Evolutionary conservation across 2,329 filamentous ascomycete species (phyloP).

Genomic region (Ilyonectria robusta): DNA sequence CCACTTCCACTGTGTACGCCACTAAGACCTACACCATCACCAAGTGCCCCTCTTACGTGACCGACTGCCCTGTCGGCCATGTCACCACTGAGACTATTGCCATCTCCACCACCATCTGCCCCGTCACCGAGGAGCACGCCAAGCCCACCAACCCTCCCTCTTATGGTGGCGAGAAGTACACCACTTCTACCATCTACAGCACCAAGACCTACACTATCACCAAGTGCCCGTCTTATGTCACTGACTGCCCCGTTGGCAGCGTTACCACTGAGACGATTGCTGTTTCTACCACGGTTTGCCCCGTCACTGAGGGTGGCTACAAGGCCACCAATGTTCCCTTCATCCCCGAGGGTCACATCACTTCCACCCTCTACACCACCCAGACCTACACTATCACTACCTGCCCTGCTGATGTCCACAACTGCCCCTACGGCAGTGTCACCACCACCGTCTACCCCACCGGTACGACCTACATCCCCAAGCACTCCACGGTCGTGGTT

Average conservation of each 20-base stretch:
- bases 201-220: slow-evolving; percentile 45
- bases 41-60: slow-evolving; percentile 44
- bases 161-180: slow-evolving; percentile 24
- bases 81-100: slow-evolving; percentile 52
- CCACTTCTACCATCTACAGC: slow-evolving; percentile 43
- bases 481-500: not conserved
- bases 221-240: slow-evolving; percentile 33
- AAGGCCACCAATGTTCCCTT: slow-evolving; percentile 33
- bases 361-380: slow-evolving; percentile 50
- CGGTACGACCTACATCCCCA: slow-evolving; percentile 53
- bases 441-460: slow-evolving; percentile 48
- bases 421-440: slow-evolving; percentile 51
- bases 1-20: slow-evolving; percentile 46
- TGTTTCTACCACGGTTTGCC: slow-evolving; percentile 56
- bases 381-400: slow-evolving; percentile 52
- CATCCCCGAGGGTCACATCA: slow-evolving; percentile 50
- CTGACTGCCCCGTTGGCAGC: slow-evolving; percentile 47
- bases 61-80: slow-evolving; percentile 44
- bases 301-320: slow-evolving; percentile 32
- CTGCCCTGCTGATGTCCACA: slow-evolving; percentile 48
- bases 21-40: slow-evolving; percentile 53
- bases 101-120: slow-evolving; percentile 60
- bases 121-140: slow-evolving; percentile 50
- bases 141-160: not conserved
- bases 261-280: slow-evolving; percentile 50